Evolutionary conservation across 148 eudicot genomes (phyloP).

Genomic region (Vaccinium corymbosum): DNA sequence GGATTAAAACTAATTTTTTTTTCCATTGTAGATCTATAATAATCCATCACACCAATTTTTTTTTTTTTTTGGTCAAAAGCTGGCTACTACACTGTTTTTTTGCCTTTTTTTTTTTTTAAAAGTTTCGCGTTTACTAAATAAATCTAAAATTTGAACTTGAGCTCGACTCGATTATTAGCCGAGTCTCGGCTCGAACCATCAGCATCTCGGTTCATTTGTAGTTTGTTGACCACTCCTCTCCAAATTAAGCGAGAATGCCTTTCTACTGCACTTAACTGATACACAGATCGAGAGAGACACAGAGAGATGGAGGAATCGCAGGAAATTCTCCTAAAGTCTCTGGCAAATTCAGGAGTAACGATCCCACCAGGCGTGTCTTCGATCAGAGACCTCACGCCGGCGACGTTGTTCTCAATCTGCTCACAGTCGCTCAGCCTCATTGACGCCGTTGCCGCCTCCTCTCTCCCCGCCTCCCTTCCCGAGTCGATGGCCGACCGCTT

Average conservation of each 20-base stretch:
- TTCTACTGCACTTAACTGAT: neutral
- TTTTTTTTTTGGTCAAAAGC: too few relatives aligned
- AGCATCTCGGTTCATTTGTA: too few relatives aligned
- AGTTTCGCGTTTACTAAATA: too few relatives aligned
- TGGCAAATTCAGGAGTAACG: constrained; percentile 27
- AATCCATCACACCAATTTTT: too few relatives aligned
- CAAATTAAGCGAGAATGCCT: neutral
- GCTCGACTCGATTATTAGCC: too few relatives aligned
- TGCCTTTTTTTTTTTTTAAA: too few relatives aligned
- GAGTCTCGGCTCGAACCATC: too few relatives aligned
- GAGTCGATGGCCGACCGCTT: constrained; percentile 38
- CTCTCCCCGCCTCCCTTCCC: constrained; percentile 26
- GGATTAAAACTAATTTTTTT: too few relatives aligned
- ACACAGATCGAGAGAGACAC: neutral
- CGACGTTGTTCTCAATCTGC: constrained; percentile 31
- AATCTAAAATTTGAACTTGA: too few relatives aligned
- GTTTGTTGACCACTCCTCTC: too few relatives aligned
- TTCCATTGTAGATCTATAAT: too few relatives aligned
- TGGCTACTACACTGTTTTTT: too few relatives aligned
- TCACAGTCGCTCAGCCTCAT: constrained; percentile 27
- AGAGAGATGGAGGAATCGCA: constrained; percentile 39
- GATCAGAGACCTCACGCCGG: constrained; percentile 31
- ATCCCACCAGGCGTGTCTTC: constrained; percentile 31
- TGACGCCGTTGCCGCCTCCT: constrained; percentile 3
- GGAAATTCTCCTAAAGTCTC: constrained; percentile 33